Evolutionary conservation across 257 asterid genomes (phyloP).

Genomic region (Pogostemon cablin): DNA sequence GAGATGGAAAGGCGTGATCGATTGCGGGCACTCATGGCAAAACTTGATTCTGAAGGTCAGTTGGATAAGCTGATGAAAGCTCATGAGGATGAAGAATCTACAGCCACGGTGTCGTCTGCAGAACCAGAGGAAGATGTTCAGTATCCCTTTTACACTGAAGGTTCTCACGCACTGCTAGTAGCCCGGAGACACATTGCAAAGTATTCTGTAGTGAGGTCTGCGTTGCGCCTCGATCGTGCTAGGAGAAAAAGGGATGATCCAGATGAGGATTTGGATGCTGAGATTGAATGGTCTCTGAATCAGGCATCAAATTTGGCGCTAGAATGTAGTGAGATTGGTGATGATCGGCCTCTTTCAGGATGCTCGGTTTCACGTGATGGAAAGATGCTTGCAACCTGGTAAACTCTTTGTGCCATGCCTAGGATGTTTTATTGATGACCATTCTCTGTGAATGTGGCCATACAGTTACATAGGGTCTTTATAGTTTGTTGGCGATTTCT

Average conservation of each 20-base stretch:
- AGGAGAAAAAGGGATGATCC: constrained; percentile 90
- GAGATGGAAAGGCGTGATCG: constrained; percentile 99
- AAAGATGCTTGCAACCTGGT: constrained; percentile 94
- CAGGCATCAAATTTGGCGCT: constrained; percentile 70
- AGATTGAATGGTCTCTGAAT: constrained; percentile 76
- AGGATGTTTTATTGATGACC: constrained; percentile 1
- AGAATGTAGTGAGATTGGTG: constrained; percentile 84
- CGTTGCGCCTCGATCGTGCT: constrained; percentile 74
- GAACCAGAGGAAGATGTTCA: constrained; percentile 79
- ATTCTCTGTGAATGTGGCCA: not conserved
- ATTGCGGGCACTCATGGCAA: constrained; percentile 74
- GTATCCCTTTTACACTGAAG: constrained; percentile 93
- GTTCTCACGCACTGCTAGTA: constrained; percentile 64
- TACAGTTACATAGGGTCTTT: constrained; percentile 9
- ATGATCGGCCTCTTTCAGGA: constrained; percentile 92
- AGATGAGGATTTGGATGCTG: constrained; percentile 96
- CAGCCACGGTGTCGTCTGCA: constrained; percentile 44
- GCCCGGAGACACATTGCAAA: constrained; percentile 74
- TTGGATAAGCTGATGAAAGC: constrained; percentile 93
- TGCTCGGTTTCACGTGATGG: constrained; percentile 88
- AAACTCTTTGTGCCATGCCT: constrained; percentile 26
- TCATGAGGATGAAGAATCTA: constrained; percentile 88
- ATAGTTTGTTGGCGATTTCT: constrained; percentile 17
- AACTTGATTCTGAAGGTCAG: constrained; percentile 84
- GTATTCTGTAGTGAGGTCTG: constrained; percentile 82